A percentile compares a stretch with the other conserved stretches of the same genome.
Conservation (phyloP, 176 grass and related monocot genomes). For the Oryza longistaminata region DNA sequence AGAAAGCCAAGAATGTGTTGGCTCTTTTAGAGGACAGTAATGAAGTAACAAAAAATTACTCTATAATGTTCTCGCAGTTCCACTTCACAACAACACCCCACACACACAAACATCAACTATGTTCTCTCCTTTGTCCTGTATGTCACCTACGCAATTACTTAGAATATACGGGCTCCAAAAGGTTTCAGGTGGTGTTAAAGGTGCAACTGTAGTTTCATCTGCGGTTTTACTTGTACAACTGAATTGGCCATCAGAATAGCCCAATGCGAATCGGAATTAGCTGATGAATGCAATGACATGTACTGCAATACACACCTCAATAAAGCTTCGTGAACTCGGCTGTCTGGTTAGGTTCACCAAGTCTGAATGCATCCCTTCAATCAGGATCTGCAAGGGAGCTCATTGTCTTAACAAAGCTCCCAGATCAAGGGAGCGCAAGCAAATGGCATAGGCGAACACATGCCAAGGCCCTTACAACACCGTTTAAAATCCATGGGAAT, state of each 20-base stretch:
- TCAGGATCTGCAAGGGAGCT: constrained; percentile 57
- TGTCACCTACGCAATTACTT: constrained; percentile 45
- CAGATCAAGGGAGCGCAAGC: constrained; percentile 68
- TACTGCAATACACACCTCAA: constrained; percentile 43
- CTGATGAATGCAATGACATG: constrained; percentile 35
- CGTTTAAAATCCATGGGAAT: constrained; percentile 79
- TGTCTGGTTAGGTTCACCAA: constrained; percentile 66
- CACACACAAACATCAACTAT: constrained; percentile 3
- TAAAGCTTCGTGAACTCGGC: constrained; percentile 84
- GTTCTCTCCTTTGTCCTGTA: constrained; percentile 20
- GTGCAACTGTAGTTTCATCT: constrained; percentile 29
- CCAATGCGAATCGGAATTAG: constrained; percentile 42
- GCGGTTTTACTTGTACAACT: constrained; percentile 53
- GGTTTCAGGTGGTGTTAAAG: constrained; percentile 30
- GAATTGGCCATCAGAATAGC: constrained; percentile 47
- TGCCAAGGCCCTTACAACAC: constrained; percentile 65
- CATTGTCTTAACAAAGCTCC: constrained; percentile 67
- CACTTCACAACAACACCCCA: background rate
- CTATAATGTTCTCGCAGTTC: constrained; percentile 6
- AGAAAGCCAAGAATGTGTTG: constrained; percentile 36
- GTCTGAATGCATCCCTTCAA: constrained; percentile 78
- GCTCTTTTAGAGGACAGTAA: constrained; percentile 17
- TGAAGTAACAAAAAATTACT: constrained; percentile 8
- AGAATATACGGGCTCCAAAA: constrained; percentile 37
- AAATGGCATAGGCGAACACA: constrained; percentile 68